Conservation (phyloP, 139 green algal species). For the Haematococcus lacustris region DNA sequence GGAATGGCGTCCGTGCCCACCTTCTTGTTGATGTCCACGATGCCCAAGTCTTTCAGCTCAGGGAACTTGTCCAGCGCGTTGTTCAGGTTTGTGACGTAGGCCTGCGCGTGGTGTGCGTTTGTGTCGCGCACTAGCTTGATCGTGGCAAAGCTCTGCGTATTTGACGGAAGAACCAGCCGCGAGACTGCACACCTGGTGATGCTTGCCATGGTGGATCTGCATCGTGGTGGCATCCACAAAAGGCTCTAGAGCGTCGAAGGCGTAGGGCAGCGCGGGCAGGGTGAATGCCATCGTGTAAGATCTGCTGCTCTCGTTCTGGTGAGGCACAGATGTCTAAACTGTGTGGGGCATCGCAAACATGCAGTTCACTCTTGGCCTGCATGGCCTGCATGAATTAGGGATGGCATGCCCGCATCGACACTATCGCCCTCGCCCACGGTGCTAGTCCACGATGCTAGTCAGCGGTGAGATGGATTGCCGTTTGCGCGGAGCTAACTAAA, state of each 20-base stretch:
- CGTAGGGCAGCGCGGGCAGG: conserved; percentile 61
- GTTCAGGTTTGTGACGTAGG: conserved; percentile 80
- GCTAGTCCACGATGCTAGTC: too few species aligned
- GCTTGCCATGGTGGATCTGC: conserved; percentile 72
- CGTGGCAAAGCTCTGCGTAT: not conserved
- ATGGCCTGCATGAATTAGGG: too few species aligned
- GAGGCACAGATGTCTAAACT: too few species aligned
- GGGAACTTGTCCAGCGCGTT: conserved; percentile 55
- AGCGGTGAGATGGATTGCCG: too few species aligned
- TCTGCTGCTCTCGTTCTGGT: too few species aligned
- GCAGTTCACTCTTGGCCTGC: too few species aligned
- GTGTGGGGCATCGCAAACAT: too few species aligned
- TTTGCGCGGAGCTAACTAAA: too few species aligned
- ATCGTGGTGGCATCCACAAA: conserved; percentile 75
- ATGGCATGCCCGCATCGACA: too few species aligned
- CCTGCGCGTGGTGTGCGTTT: too few species aligned
- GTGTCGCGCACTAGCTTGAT: not conserved
- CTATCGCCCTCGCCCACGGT: too few species aligned
- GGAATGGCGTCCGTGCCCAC: conserved; percentile 46
- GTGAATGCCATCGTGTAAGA: conserved; percentile 35
- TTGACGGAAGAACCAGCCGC: not conserved
- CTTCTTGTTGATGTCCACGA: conserved; percentile 53
- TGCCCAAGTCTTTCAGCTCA: conserved; percentile 47
- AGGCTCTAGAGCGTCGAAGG: conserved; percentile 64
- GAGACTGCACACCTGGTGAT: conserved; percentile 51